Percentiles rank a stretch among this genome's conserved stretches.
phyloP scores from a whole-genome alignment of 2,329 filamentous ascomycete species.

The Diaporthe velutina region DNA sequence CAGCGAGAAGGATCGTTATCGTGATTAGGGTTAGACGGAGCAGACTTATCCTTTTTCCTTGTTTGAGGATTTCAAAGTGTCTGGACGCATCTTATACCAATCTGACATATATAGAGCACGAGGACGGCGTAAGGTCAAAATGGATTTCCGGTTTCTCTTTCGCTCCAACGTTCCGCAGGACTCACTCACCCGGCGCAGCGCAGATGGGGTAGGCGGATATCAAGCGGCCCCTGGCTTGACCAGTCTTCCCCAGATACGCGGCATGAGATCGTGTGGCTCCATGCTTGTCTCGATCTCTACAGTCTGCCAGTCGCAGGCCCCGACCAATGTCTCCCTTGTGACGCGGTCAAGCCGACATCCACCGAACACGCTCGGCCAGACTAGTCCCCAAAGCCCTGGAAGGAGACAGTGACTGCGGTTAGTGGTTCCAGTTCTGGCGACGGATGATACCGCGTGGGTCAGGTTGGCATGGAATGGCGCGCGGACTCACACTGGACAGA shows the following conservation, averaged over 20 bases:
- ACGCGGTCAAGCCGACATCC: conserved; percentile 49
- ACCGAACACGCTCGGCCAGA: conserved; percentile 49
- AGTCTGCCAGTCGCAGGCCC: conserved; percentile 50
- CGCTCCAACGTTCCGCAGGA: neutral
- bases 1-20: conserved; percentile 52
- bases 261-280: conserved; percentile 46
- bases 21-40: conserved; percentile 43
- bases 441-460: neutral
- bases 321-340: conserved; percentile 46
- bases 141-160: conserved; percentile 24
- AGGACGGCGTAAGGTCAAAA: conserved; percentile 33
- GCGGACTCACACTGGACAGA: conserved; percentile 47
- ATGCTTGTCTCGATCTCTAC: conserved; percentile 46
- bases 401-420: neutral
- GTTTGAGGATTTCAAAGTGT: neutral
- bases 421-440: neutral
- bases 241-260: conserved; percentile 49
- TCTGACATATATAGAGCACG: conserved; percentile 36
- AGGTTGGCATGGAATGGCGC: neutral
- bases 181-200: neutral
- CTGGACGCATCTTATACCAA: conserved; percentile 29
- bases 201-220: neutral
- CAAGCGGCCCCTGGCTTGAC: conserved; percentile 42
- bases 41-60: neutral
- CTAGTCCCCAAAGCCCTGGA: conserved; percentile 46